Conservation (phyloP, 257 asterid species). For the Jasminum sambac region DNA sequence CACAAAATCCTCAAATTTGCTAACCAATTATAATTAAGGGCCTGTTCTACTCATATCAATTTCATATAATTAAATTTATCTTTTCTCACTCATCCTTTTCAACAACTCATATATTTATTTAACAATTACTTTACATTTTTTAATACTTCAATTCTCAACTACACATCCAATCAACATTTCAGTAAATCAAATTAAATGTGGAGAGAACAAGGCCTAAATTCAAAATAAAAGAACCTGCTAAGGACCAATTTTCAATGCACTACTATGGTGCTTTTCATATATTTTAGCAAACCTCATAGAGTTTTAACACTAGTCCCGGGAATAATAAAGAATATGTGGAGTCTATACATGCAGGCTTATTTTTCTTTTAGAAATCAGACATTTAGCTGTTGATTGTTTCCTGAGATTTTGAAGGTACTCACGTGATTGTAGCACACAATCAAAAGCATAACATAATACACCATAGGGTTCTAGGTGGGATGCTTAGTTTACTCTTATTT, state of each 20-base stretch:
- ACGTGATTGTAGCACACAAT: constrained; percentile 1
- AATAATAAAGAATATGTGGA: background rate
- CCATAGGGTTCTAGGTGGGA: background rate
- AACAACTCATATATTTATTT: no score
- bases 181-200: no score
- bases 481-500: background rate
- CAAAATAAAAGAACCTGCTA: no score
- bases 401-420: constrained; percentile 1
- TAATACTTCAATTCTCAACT: no score
- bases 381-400: background rate
- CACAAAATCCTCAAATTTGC: no score
- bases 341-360: background rate
- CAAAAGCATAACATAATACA: background rate
- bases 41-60: no score
- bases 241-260: background rate
- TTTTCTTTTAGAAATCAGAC: background rate
- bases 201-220: no score
- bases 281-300: background rate
- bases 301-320: background rate
- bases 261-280: background rate
- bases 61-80: no score
- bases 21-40: no score
- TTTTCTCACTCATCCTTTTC: no score
- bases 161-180: no score
- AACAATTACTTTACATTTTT: no score